phyloP scores from a whole-genome alignment of 371 early-diverging fungal genomes.

The Paraphysoderma sedebokerense region DNA sequence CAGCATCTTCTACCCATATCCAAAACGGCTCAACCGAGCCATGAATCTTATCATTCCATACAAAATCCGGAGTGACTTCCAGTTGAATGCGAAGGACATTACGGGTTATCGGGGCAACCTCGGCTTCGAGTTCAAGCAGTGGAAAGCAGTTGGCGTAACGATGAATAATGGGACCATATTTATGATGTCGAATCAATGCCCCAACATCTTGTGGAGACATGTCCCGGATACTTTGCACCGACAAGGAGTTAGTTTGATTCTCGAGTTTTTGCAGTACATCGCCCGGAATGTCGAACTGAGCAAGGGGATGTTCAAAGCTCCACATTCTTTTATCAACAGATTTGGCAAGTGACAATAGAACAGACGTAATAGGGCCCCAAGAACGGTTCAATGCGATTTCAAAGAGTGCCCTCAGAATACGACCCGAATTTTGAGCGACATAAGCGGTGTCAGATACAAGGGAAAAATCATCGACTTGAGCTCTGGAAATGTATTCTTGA shows the following conservation, averaged over 20 bases:
- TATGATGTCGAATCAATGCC: constrained; percentile 55
- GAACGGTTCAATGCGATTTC: constrained; percentile 79
- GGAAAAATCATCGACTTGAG: constrained; percentile 72
- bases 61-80: constrained; percentile 63
- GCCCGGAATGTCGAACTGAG: constrained; percentile 43
- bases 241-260: background rate
- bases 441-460: constrained; percentile 81
- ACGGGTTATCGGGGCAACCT: constrained; percentile 80
- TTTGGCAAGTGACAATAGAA: constrained; percentile 67
- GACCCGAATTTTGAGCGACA: constrained; percentile 80
- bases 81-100: constrained; percentile 67
- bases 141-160: constrained; percentile 74
- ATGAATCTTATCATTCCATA: constrained; percentile 80
- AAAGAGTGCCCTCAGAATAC: constrained; percentile 88
- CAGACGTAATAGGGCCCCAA: constrained; percentile 72
- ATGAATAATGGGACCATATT: constrained; percentile 55
- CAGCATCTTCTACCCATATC: constrained; percentile 83
- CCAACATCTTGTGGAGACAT: constrained; percentile 74
- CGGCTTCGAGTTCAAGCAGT: constrained; percentile 48
- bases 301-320: constrained; percentile 84
- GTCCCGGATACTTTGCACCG: constrained; percentile 54
- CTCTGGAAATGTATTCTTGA: constrained; percentile 67
- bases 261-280: constrained; percentile 4
- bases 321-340: constrained; percentile 83
- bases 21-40: constrained; percentile 80